Percentiles rank a stretch among this genome's conserved stretches.
Evolutionary conservation across 768 basidiomycete genomes (phyloP).

Genomic region (Macrocybe gigantea): DNA sequence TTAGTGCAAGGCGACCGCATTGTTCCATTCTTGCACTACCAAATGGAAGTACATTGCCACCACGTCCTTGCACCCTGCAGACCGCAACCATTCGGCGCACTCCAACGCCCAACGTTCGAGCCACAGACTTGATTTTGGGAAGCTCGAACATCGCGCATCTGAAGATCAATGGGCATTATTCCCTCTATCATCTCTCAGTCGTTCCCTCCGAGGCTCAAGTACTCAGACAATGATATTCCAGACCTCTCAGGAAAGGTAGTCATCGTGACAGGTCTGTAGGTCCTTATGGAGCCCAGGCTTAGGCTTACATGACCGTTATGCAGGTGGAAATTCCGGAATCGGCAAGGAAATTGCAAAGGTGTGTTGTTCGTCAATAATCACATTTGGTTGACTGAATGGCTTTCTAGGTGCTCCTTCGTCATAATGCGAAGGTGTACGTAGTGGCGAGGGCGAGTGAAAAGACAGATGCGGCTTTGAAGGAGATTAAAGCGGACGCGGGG

Average conservation of each 20-base stretch:
- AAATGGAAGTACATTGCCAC: too few relatives aligned
- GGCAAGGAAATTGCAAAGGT: constrained; percentile 24
- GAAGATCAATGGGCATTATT: too few relatives aligned
- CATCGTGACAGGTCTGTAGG: constrained; percentile 20
- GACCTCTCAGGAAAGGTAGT: constrained; percentile 30
- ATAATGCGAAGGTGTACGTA: constrained; percentile 36
- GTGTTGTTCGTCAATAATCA: too few relatives aligned
- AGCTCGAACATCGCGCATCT: too few relatives aligned
- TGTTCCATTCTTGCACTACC: too few relatives aligned
- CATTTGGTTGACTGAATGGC: too few relatives aligned
- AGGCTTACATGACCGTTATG: not conserved
- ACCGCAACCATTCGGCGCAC: too few relatives aligned
- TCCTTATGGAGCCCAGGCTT: not conserved
- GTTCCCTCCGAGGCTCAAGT: constrained; percentile 18
- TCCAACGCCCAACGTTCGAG: too few relatives aligned
- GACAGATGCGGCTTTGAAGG: constrained; percentile 25
- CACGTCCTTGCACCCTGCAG: too few relatives aligned
- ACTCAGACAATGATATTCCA: constrained; percentile 22
- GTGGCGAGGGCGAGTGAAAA: constrained; percentile 25
- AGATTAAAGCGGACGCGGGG: constrained; percentile 30
- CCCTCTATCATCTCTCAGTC: not conserved
- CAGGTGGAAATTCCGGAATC: constrained; percentile 33
- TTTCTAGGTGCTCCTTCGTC: constrained; percentile 21
- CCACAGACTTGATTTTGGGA: too few relatives aligned
- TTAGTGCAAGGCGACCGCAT: too few relatives aligned